A percentile compares a stretch with the other conserved stretches of the same genome.
Evolutionary conservation across 306 rosid genomes (phyloP).

Genomic region (Canavalia gladiata): DNA sequence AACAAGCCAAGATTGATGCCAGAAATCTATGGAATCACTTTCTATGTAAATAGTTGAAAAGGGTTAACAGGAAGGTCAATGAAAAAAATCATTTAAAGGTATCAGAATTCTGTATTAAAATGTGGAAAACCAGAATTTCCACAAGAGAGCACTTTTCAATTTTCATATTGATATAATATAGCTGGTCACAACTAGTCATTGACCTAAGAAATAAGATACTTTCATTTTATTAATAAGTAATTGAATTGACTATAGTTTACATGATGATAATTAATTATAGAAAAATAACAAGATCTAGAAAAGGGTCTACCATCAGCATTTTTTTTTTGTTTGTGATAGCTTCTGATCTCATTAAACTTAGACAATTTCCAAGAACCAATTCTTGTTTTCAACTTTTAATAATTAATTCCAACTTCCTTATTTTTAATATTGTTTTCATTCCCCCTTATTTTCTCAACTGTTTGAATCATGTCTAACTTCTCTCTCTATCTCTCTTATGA

Average conservation of each 20-base stretch:
- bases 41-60: slow-evolving; percentile 12
- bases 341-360: slow-evolving; percentile 5
- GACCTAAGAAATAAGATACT: slow-evolving; percentile 4
- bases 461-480: background rate
- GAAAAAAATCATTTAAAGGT: background rate
- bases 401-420: background rate
- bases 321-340: slow-evolving; percentile 2
- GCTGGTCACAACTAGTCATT: slow-evolving; percentile 1
- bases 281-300: slow-evolving; percentile 8
- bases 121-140: slow-evolving; percentile 4
- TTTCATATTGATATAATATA: slow-evolving; percentile 2
- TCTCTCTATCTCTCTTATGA: background rate
- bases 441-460: background rate
- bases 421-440: background rate
- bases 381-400: background rate
- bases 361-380: background rate
- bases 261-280: slow-evolving; percentile 2
- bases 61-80: slow-evolving; percentile 13
- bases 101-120: background rate
- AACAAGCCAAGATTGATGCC: slow-evolving; percentile 21
- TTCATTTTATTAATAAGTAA: slow-evolving; percentile 4
- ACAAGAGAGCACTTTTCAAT: background rate
- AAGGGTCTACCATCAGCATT: slow-evolving; percentile 7
- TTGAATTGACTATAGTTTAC: slow-evolving; percentile 14
- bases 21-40: slow-evolving; percentile 26